phyloP scores from a whole-genome alignment of 495 filamentous ascomycete species.

The Pyrenula aspistea region DNA sequence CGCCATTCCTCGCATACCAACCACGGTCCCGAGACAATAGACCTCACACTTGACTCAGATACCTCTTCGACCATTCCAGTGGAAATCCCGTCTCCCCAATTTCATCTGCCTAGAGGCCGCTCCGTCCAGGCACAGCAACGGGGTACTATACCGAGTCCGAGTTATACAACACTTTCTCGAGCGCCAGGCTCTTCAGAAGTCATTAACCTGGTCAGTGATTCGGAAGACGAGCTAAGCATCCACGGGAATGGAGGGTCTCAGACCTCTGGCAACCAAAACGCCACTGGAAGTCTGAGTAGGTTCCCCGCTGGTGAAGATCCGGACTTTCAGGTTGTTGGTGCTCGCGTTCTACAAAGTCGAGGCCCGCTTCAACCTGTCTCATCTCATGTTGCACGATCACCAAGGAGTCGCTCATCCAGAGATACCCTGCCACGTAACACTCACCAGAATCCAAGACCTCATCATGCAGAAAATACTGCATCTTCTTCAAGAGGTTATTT shows the following conservation, averaged over 20 bases:
- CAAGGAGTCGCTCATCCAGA: background rate
- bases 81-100: background rate
- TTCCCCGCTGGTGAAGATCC: background rate
- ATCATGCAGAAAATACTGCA: background rate
- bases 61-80: conserved; percentile 14
- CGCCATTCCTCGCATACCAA: conserved; percentile 2
- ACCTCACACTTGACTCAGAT: conserved; percentile 40
- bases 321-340: background rate
- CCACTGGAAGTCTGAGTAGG: background rate
- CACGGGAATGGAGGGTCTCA: too few relatives aligned
- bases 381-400: background rate
- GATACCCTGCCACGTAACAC: background rate
- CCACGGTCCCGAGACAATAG: conserved; percentile 31
- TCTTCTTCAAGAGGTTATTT: background rate
- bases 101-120: background rate
- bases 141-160: background rate
- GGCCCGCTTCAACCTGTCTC: background rate
- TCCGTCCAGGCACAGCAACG: background rate
- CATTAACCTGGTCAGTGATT: background rate
- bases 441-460: background rate
- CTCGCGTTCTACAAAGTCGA: background rate
- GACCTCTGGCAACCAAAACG: background rate
- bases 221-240: background rate
- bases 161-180: background rate
- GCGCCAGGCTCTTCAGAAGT: background rate